These are phyloP conservation scores for Erysimum cheiranthoides DNA, from an alignment of 345 rosid genomes.

Conservation along the genomic window DNA sequence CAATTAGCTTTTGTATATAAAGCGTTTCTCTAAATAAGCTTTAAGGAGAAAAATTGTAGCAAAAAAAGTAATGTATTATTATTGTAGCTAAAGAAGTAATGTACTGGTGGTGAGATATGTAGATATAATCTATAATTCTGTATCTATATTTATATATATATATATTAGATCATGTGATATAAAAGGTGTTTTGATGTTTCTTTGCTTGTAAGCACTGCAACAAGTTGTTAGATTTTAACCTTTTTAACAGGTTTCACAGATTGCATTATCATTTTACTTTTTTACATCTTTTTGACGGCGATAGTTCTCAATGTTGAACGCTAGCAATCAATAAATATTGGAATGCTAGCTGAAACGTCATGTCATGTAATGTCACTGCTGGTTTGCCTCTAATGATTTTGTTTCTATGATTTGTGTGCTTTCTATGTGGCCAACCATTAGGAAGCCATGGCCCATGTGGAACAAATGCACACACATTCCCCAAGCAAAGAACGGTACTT, in stretches of 20 bases:
- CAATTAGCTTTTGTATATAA: slow-evolving; percentile 38
- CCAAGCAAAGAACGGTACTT: not conserved
- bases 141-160: not conserved
- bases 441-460: no score
- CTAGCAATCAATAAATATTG: no score
- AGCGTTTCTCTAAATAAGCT: slow-evolving; percentile 41
- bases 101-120: slow-evolving; percentile 34
- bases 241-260: not conserved
- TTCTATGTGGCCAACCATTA: not conserved
- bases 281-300: no score
- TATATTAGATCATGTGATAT: slow-evolving; percentile 20
- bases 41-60: slow-evolving; percentile 38
- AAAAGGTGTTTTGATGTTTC: slow-evolving; percentile 31
- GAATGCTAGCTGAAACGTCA: not conserved
- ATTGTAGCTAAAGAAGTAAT: slow-evolving; percentile 33
- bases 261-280: no score
- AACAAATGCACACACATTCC: not conserved
- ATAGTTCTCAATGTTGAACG: no score
- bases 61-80: slow-evolving; percentile 15
- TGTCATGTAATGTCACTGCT: not conserved
- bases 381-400: not conserved
- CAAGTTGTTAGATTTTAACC: not conserved
- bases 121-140: slow-evolving; percentile 20
- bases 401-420: not conserved
- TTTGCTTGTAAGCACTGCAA: slow-evolving; percentile 41